Conservation (phyloP, 441 rosid species). For the Populus trichocarpa region DNA sequence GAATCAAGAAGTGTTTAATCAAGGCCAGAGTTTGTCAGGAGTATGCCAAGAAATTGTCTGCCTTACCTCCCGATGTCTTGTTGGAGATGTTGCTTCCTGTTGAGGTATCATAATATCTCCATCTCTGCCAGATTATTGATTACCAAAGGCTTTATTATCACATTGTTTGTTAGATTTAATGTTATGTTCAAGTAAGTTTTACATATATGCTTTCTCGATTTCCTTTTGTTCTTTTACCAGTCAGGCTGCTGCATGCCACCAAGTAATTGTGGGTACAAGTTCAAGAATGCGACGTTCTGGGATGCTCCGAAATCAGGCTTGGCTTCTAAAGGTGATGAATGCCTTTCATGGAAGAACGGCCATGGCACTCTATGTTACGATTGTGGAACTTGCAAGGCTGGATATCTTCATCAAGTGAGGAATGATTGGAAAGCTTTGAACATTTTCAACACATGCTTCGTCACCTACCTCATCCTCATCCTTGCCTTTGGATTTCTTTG, state of each 20-base stretch:
- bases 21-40: not conserved
- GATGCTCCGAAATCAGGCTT: not conserved
- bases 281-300: not conserved
- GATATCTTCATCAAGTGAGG: not conserved
- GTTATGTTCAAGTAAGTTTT: not conserved
- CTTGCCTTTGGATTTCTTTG: not conserved
- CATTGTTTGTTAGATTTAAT: not conserved
- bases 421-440: not conserved
- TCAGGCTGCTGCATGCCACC: conserved; percentile 18
- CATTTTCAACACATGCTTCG: not conserved
- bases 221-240: not conserved
- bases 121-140: not conserved
- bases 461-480: not conserved
- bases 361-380: not conserved
- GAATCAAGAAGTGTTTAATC: not conserved
- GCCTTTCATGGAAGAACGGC: not conserved
- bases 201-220: not conserved
- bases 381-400: not conserved
- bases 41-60: not conserved
- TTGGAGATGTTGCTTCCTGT: not conserved
- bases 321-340: not conserved
- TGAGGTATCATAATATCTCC: not conserved
- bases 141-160: not conserved
- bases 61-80: not conserved
- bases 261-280: conserved; percentile 3